Conservation (phyloP, 2,329 filamentous ascomycete species). For the Knufia petricola region DNA sequence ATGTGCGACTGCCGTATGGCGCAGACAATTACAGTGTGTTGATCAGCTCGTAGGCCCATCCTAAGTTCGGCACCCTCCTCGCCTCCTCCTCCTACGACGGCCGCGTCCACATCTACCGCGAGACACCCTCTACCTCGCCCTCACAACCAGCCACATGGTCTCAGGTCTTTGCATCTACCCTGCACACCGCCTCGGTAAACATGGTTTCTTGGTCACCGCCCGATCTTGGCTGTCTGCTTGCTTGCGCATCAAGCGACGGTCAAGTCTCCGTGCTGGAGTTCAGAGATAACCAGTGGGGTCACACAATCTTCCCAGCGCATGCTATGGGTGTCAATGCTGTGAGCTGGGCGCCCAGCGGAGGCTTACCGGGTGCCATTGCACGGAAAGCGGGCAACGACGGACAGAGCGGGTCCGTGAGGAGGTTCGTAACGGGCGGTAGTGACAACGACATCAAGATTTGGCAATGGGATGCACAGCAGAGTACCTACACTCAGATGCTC, state of each 20-base stretch:
- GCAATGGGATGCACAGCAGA: slow-evolving; percentile 58
- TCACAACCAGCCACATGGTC: slow-evolving; percentile 55
- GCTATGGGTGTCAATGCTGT: slow-evolving; percentile 92
- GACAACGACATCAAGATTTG: slow-evolving; percentile 93
- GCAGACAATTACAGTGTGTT: neutral
- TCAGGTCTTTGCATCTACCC: slow-evolving; percentile 82
- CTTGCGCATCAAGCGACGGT: slow-evolving; percentile 88
- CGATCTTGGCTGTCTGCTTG: slow-evolving; percentile 86
- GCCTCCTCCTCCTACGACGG: slow-evolving; percentile 94
- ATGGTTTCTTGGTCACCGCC: slow-evolving; percentile 96
- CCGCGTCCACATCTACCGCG: slow-evolving; percentile 97
- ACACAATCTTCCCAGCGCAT: slow-evolving; percentile 83
- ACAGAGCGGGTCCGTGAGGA: slow-evolving; percentile 42
- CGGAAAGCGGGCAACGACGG: slow-evolving; percentile 49
- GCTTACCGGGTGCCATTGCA: slow-evolving; percentile 72
- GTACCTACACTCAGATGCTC: slow-evolving; percentile 43
- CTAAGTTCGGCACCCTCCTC: slow-evolving; percentile 96
- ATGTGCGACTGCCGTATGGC: slow-evolving; percentile 18
- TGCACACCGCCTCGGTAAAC: slow-evolving; percentile 94
- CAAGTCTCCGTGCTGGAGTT: slow-evolving; percentile 92
- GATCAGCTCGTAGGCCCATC: slow-evolving; percentile 56
- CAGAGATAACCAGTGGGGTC: slow-evolving; percentile 87
- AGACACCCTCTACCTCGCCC: slow-evolving; percentile 38
- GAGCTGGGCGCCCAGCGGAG: slow-evolving; percentile 78
- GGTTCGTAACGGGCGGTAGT: slow-evolving; percentile 89